phyloP scores from a whole-genome alignment of 2,329 filamentous ascomycete species.

The Sarocladiaceae sp. region DNA sequence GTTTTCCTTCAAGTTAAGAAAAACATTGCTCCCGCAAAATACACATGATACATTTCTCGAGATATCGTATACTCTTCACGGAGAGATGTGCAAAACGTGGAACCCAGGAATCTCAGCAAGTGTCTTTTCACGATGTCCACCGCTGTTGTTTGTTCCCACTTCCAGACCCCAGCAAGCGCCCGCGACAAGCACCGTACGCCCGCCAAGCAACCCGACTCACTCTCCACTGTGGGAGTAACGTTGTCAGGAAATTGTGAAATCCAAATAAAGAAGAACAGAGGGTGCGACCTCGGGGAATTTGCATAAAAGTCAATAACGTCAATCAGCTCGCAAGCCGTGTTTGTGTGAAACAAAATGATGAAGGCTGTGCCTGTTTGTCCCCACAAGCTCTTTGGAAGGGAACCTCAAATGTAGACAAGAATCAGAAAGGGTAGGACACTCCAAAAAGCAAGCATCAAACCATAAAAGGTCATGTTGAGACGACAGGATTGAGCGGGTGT shows the following conservation, averaged over 20 bases:
- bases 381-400: slow-evolving; percentile 10
- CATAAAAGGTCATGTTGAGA: neutral
- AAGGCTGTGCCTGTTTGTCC: neutral
- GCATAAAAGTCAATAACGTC: neutral
- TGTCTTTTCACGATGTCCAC: neutral
- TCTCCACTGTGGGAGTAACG: neutral
- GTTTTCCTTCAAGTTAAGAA: too few relatives aligned
- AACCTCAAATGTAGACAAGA: neutral
- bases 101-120: neutral
- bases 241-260: neutral
- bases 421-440: neutral
- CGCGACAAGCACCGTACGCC: neutral
- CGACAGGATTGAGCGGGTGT: neutral
- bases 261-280: neutral
- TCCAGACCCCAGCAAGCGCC: neutral
- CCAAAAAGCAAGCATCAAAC: neutral
- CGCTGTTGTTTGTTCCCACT: neutral
- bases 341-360: neutral
- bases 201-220: neutral
- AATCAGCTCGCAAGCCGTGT: neutral
- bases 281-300: neutral
- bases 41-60: neutral
- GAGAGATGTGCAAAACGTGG: neutral
- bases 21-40: neutral
- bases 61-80: neutral